These are phyloP conservation scores for Lathyrus oleraceus DNA, from an alignment of 306 rosid genomes.

Conservation along the genomic window DNA sequence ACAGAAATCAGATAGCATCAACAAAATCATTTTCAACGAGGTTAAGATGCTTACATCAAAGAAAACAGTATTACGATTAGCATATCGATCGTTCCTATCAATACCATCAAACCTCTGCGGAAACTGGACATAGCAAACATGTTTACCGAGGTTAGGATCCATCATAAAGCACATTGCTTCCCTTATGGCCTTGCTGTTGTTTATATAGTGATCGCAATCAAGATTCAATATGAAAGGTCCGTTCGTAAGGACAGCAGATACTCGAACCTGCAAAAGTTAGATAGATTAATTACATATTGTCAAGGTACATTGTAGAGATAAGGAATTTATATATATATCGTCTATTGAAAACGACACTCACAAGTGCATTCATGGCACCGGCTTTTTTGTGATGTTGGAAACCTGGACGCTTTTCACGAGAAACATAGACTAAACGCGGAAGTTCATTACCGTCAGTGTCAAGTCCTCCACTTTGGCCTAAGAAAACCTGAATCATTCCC, in stretches of 20 bases:
- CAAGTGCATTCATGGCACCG: constrained; percentile 99
- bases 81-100: constrained; percentile 91
- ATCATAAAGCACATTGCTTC: constrained; percentile 98
- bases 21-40: background rate
- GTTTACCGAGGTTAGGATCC: constrained; percentile 97
- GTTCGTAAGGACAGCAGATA: constrained; percentile 93
- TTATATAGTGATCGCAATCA: constrained; percentile 98
- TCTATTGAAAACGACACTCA: constrained; percentile 44
- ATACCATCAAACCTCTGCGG: constrained; percentile 99
- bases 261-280: constrained; percentile 70
- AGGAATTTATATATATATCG: background rate
- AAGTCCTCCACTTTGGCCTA: constrained; percentile 95
- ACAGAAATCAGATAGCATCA: background rate
- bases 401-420: constrained; percentile 99
- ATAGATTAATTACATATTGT: background rate
- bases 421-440: constrained; percentile 90
- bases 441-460: constrained; percentile 93
- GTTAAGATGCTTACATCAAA: constrained; percentile 73
- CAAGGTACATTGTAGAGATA: background rate
- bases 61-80: constrained; percentile 95
- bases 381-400: constrained; percentile 99
- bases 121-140: constrained; percentile 92
- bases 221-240: constrained; percentile 98
- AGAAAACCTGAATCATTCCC: constrained; percentile 99
- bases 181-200: constrained; percentile 95